Conservation (phyloP, 106 monocot species). For the Xerophyta viscosa region DNA sequence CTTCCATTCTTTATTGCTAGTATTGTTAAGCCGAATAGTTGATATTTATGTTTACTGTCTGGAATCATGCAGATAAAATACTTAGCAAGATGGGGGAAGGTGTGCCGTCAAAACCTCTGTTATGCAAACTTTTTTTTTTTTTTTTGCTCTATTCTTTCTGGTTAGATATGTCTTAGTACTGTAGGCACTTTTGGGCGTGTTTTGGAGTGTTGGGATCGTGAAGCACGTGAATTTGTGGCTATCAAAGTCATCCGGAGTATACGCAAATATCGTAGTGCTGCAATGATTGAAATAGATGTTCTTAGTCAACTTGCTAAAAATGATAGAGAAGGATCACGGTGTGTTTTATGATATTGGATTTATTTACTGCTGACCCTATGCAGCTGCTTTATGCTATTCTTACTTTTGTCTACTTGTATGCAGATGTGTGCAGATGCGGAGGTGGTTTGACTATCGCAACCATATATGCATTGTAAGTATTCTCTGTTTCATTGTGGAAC, state of each 20-base stretch:
- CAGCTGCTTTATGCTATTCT: not conserved
- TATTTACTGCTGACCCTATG: slow-evolving; percentile 1
- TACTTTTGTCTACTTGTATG: slow-evolving; percentile 8
- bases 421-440: slow-evolving; percentile 84
- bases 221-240: slow-evolving; percentile 74
- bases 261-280: slow-evolving; percentile 80
- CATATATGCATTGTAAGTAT: slow-evolving; percentile 98
- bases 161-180: slow-evolving; percentile 20
- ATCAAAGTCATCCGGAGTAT: slow-evolving; percentile 85
- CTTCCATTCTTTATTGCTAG: not conserved
- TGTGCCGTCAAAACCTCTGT: slow-evolving; percentile 13
- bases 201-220: slow-evolving; percentile 97
- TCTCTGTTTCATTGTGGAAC: too few relatives aligned
- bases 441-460: slow-evolving; percentile 94
- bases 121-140: not conserved
- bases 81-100: slow-evolving; percentile 96
- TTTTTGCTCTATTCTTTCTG: slow-evolving; percentile 1
- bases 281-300: slow-evolving; percentile 95
- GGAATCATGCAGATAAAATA: slow-evolving; percentile 79
- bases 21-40: not conserved
- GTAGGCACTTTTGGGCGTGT: slow-evolving; percentile 97
- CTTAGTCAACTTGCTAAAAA: slow-evolving; percentile 67
- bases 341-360: slow-evolving; percentile 8
- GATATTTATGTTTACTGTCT: slow-evolving; percentile 1
- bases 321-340: slow-evolving; percentile 66